Base-by-base conservation (phyloP, 139 green algal species). In the Yamagishiella unicocca region DNA sequence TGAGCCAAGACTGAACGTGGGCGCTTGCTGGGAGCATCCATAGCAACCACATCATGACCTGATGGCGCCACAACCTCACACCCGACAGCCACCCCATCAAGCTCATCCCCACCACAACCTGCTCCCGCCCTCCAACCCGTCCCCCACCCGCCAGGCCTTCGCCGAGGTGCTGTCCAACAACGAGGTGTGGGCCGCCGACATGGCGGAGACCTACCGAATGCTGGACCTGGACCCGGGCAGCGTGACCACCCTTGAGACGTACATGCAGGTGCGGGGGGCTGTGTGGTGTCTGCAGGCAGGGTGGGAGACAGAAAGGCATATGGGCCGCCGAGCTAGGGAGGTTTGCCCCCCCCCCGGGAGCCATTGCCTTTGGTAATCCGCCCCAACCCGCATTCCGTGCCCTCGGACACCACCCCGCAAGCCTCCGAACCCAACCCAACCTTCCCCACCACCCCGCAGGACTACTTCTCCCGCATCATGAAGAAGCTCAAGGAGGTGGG, bases 401-500 rank as follows among this genome's bases (percentile, higher is more conserved):
- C n/a, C n/a, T n/a, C n/a, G n/a, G n/a, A n/a, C n/a, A n/a, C n/a
- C n/a, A n/a, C n/a, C n/a, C n/a, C n/a, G n/a, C n/a, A n/a, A n/a
- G n/a, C 24, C 54, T 82, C 17, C 25, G 27, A 21, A 4, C 27
- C 53, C 58, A 31, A 21, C 31, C 55, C n/a, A 22, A 37, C 80
- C 62, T 25, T 27, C 35, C 84, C 12, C 0, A 7, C 50, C 86
- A 37, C 38, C 46, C 40, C 91, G 38, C 90, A 97, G 87, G 97
- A 99, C 89, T 99, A 99, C 95, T 99, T 97, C 90, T 92, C 80
- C 7, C 85, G 87, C 66, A 99, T 99, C 90, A 85, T 99, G 61
- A 99, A 98, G 92, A 99, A 98, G 94, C 95, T 99, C 22, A 99
- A 99, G 92, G 94, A 99, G 83, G 96, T 99, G n/a, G 97, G 97